phyloP scores from a whole-genome alignment of 441 rosid species.

The Omphalea diandra region DNA sequence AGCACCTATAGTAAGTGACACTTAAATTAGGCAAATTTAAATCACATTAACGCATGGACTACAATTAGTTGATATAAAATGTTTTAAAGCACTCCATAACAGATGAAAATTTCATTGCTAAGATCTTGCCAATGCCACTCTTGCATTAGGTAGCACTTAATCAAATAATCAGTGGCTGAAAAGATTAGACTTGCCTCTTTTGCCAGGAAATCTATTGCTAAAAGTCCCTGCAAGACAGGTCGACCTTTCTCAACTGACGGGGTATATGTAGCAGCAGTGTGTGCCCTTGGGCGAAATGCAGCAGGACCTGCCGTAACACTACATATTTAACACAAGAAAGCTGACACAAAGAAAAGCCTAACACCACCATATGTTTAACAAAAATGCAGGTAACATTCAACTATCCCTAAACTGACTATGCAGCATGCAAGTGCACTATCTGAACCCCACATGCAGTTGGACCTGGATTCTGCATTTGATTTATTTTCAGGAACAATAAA shows the following conservation, averaged over 20 bases:
- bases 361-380: background rate
- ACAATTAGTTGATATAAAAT: background rate
- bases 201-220: conserved; percentile 91
- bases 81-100: background rate
- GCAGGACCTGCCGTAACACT: conserved; percentile 75
- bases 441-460: background rate
- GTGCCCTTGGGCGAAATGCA: conserved; percentile 94
- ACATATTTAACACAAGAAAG: background rate
- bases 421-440: background rate
- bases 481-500: background rate
- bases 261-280: conserved; percentile 59
- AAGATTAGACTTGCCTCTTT: conserved; percentile 70
- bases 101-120: background rate
- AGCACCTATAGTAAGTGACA: conserved; percentile 58
- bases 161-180: background rate
- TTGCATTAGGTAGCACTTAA: conserved; percentile 1
- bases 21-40: conserved; percentile 22
- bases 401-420: background rate
- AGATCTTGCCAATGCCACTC: conserved; percentile 9
- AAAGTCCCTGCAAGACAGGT: conserved; percentile 94
- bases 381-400: conserved; percentile 4
- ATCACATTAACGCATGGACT: background rate
- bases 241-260: conserved; percentile 86
- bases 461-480: background rate
- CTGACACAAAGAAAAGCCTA: background rate